Conservation (phyloP, 208 protist species). For the Acanthamoeba divionensis region DNA sequence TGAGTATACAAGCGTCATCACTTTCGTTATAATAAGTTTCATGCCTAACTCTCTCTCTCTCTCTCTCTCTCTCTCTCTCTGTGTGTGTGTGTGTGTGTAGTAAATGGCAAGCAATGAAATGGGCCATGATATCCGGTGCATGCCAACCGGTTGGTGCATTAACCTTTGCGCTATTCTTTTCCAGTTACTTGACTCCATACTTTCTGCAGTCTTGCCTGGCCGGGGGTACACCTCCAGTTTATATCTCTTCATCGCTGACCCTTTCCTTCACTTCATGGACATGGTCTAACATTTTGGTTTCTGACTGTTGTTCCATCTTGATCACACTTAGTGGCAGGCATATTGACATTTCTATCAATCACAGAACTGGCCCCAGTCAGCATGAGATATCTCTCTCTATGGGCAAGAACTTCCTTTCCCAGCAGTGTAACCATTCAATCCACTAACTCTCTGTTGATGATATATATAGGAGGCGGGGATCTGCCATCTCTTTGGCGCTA, state of each 20-base stretch:
- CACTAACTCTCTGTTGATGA: neutral
- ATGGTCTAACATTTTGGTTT: too few species aligned
- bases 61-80: too few species aligned
- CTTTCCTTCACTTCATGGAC: neutral
- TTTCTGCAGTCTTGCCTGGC: conserved; percentile 58
- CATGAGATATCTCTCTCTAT: conserved; percentile 54
- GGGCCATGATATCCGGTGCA: conserved; percentile 47
- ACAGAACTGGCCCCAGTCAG: conserved; percentile 56
- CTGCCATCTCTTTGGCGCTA: neutral
- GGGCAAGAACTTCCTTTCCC: neutral
- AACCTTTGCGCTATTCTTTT: conserved; percentile 58
- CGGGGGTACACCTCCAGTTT: neutral
- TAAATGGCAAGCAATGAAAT: conserved; percentile 68
- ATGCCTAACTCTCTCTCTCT: neutral
- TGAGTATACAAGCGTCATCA: neutral
- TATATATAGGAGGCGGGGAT: neutral
- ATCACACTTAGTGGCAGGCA: conserved; percentile 52
- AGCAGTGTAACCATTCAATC: neutral
- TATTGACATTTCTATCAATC: conserved; percentile 65
- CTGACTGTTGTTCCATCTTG: too few species aligned
- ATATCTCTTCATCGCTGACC: neutral
- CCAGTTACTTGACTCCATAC: conserved; percentile 44
- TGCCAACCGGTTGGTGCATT: conserved; percentile 65
- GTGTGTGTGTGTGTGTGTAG: conserved; percentile 19
- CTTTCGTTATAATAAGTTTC: neutral